phyloP scores from a whole-genome alignment of 164 flowering plant genomes.

The Litsea cubeba region DNA sequence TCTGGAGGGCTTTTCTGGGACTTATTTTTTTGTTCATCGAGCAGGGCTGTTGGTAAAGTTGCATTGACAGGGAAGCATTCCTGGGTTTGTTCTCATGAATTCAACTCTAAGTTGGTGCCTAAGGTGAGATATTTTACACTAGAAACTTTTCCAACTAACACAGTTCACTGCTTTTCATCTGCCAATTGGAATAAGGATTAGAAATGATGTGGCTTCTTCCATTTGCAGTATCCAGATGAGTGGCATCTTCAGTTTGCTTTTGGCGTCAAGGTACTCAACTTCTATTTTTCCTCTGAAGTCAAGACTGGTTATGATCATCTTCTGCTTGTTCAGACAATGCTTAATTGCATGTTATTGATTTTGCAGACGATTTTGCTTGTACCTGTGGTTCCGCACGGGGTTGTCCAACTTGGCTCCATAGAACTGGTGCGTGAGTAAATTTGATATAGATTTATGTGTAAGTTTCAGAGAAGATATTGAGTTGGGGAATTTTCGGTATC shows the following conservation, averaged over 20 bases:
- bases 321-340: neutral
- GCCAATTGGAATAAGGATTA: neutral
- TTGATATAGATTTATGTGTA: neutral
- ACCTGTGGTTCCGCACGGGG: slow-evolving; percentile 74
- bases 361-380: slow-evolving; percentile 84
- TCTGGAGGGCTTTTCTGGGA: neutral
- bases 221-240: slow-evolving; percentile 52
- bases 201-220: slow-evolving; percentile 13
- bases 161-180: neutral
- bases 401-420: slow-evolving; percentile 82
- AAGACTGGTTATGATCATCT: neutral
- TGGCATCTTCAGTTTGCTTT: slow-evolving; percentile 63
- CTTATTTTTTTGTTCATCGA: neutral
- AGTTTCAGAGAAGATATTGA: too few species aligned
- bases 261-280: slow-evolving; percentile 67
- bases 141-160: neutral
- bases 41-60: slow-evolving; percentile 69
- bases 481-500: too few species aligned
- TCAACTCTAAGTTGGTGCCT: slow-evolving; percentile 20
- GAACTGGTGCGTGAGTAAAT: slow-evolving; percentile 45
- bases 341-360: slow-evolving; percentile 5
- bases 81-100: slow-evolving; percentile 46
- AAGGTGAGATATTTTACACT: slow-evolving; percentile 36
- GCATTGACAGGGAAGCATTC: slow-evolving; percentile 45
- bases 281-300: neutral